Percentiles rank a stretch among this genome's conserved stretches.
These are phyloP conservation scores for Xylariaceae sp. DNA, from an alignment of 2,329 filamentous ascomycete genomes.

Conservation along the genomic window DNA sequence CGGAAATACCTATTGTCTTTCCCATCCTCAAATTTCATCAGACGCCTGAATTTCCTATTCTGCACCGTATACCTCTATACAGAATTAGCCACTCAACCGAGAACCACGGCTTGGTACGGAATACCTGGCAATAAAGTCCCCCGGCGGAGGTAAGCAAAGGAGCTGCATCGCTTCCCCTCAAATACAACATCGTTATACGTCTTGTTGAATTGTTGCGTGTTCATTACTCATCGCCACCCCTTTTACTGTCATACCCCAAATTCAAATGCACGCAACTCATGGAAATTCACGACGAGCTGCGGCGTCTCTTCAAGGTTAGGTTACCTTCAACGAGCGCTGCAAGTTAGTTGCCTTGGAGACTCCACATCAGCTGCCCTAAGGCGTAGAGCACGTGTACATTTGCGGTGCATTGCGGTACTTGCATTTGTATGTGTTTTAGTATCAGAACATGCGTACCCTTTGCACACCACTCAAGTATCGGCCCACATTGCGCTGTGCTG, in stretches of 20 bases:
- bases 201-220: not conserved
- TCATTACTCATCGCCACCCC: not conserved
- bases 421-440: not conserved
- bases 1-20: not conserved
- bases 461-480: not conserved
- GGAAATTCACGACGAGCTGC: not conserved
- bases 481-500: not conserved
- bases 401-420: not conserved
- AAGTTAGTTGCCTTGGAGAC: not conserved
- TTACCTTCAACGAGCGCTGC: not conserved
- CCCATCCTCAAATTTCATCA: not conserved
- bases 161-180: not conserved
- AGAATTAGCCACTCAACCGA: not conserved
- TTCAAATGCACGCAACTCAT: not conserved
- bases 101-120: not conserved
- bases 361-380: not conserved
- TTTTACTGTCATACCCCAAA: not conserved
- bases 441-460: not conserved
- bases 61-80: too few relatives aligned
- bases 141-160: not conserved
- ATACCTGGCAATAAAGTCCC: not conserved
- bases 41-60: too few relatives aligned
- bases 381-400: not conserved
- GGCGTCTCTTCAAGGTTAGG: not conserved
- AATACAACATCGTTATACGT: not conserved